These are phyloP conservation scores for Suillus hirtellus DNA, from an alignment of 768 basidiomycete genomes.

Conservation along the genomic window DNA sequence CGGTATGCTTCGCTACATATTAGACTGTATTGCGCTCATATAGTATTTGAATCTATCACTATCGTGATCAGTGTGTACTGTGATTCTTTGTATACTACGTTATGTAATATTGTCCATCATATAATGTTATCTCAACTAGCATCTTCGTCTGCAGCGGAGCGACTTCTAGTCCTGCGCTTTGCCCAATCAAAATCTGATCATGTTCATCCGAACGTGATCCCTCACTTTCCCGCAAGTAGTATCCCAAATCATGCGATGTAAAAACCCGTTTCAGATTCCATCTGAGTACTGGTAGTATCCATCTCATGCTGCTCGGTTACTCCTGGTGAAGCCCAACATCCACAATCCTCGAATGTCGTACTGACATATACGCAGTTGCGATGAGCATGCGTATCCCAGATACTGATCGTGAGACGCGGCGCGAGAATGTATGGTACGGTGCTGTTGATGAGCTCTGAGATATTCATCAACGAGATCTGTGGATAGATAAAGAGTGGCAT, in stretches of 20 bases:
- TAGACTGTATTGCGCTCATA: not conserved
- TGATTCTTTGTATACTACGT: too few relatives aligned
- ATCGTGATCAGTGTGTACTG: too few relatives aligned
- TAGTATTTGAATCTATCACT: too few relatives aligned
- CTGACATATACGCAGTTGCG: not conserved
- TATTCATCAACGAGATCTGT: not conserved
- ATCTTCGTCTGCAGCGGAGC: not conserved
- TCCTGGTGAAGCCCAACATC: not conserved
- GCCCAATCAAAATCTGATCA: not conserved
- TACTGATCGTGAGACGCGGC: conserved; percentile 2
- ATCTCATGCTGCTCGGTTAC: not conserved
- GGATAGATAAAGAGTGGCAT: not conserved
- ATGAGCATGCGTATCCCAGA: conserved; percentile 3
- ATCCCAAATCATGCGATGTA: not conserved
- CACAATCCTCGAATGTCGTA: not conserved
- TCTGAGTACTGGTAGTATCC: not conserved
- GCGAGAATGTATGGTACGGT: not conserved
- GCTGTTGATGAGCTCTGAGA: conserved; percentile 3
- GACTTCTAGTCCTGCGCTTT: not conserved
- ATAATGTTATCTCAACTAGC: not conserved
- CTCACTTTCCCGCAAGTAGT: not conserved
- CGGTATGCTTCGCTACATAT: not conserved
- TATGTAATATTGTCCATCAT: too few relatives aligned
- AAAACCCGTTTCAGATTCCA: not conserved
- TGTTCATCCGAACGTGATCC: not conserved